A percentile compares a stretch with the other conserved stretches of the same genome.
These are phyloP conservation scores for Trifolium dubium DNA, from an alignment of 306 rosid genomes.

Conservation along the genomic window DNA sequence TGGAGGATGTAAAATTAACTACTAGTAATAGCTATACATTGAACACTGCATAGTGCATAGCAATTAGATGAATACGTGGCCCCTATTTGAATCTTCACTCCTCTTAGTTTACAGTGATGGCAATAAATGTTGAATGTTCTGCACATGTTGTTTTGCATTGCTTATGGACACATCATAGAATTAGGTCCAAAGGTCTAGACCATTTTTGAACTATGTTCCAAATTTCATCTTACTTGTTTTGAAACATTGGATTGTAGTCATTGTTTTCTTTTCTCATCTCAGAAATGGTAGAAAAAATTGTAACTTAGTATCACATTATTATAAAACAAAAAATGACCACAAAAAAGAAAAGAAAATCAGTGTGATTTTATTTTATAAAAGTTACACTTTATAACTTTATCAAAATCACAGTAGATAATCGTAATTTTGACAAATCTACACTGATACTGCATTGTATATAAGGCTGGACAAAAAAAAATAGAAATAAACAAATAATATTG, in stretches of 20 bases:
- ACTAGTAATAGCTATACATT: too few species aligned
- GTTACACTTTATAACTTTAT: too few species aligned
- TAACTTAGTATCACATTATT: background rate
- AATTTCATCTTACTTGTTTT: background rate
- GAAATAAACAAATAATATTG: background rate
- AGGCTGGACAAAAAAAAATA: background rate
- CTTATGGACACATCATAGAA: slow-evolving; percentile 27
- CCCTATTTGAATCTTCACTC: slow-evolving; percentile 16
- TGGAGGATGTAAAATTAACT: too few species aligned
- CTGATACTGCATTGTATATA: too few species aligned
- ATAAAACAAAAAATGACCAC: too few species aligned
- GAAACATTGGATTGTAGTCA: background rate
- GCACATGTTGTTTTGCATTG: slow-evolving; percentile 46
- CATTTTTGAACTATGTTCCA: slow-evolving; percentile 4
- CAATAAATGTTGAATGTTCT: slow-evolving; percentile 1
- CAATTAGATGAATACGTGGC: background rate
- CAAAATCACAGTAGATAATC: too few species aligned
- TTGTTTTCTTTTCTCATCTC: slow-evolving; percentile 18
- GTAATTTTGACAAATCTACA: too few species aligned
- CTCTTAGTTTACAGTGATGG: slow-evolving; percentile 8
- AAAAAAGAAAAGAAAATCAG: too few species aligned
- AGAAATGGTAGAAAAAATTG: background rate
- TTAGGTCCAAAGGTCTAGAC: slow-evolving; percentile 22
- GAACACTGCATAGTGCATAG: too few species aligned
- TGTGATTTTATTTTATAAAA: too few species aligned